Evolutionary conservation across 192 early-diverging fungal genomes (phyloP).

Genomic region (Coemansia sp.): DNA sequence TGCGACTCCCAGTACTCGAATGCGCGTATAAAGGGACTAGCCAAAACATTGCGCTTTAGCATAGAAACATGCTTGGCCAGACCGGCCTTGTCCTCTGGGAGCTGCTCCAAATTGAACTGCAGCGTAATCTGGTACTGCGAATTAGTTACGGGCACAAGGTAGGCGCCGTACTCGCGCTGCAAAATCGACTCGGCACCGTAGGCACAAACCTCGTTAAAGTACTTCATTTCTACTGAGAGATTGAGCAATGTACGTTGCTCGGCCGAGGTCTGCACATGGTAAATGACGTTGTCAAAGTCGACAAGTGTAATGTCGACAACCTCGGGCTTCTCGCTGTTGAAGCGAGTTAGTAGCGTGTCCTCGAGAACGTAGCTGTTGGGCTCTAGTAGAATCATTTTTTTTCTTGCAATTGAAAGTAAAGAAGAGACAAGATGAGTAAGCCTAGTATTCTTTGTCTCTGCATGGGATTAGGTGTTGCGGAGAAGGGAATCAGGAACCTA

Average conservation of each 20-base stretch:
- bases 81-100: slow-evolving; percentile 72
- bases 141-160: slow-evolving; percentile 61
- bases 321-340: slow-evolving; percentile 69
- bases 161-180: slow-evolving; percentile 75
- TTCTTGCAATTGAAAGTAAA: neutral
- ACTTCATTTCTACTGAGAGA: slow-evolving; percentile 83
- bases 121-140: slow-evolving; percentile 81
- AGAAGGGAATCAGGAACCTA: neutral
- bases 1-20: slow-evolving; percentile 81
- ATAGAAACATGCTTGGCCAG: slow-evolving; percentile 82
- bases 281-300: slow-evolving; percentile 97
- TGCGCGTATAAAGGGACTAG: slow-evolving; percentile 90
- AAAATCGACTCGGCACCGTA: slow-evolving; percentile 89
- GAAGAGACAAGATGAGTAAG: slow-evolving; percentile 8
- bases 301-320: slow-evolving; percentile 77
- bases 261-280: slow-evolving; percentile 71
- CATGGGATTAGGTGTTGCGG: slow-evolving; percentile 1
- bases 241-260: slow-evolving; percentile 54
- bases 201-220: slow-evolving; percentile 74
- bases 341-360: slow-evolving; percentile 62
- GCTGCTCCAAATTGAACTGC: slow-evolving; percentile 73
- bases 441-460: neutral
- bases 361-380: slow-evolving; percentile 61
- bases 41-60: slow-evolving; percentile 92
- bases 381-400: slow-evolving; percentile 57